Percentiles rank a stretch among this genome's conserved stretches.
These are phyloP conservation scores for Lunasporangiospora selenospora DNA, from an alignment of 192 early-diverging fungal species.

Conservation along the genomic window DNA sequence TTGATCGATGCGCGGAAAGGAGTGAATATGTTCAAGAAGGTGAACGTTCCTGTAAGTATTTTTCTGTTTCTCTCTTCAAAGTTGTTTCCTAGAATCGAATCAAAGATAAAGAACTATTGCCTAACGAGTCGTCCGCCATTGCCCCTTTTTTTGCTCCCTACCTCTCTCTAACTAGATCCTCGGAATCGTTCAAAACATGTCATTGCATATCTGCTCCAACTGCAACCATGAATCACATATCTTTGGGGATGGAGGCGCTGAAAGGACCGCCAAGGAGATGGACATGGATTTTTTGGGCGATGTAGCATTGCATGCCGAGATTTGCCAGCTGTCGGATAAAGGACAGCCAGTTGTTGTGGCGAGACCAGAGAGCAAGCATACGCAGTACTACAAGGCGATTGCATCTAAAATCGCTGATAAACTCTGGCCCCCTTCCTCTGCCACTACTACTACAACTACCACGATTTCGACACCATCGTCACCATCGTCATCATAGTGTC, in stretches of 20 bases:
- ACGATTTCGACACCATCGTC: too few relatives aligned
- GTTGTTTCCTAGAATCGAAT: too few relatives aligned
- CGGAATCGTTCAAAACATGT: constrained; percentile 92
- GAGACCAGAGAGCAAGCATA: constrained; percentile 57
- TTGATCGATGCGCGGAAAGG: constrained; percentile 82
- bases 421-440: too few relatives aligned
- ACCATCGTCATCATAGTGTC: too few relatives aligned
- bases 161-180: constrained; percentile 65
- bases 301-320: constrained; percentile 77
- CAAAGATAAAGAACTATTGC: background rate
- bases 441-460: too few relatives aligned
- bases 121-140: background rate
- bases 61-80: background rate
- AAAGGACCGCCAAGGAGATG: constrained; percentile 66
- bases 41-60: constrained; percentile 75
- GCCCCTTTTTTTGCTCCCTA: background rate
- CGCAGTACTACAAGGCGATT: constrained; percentile 58
- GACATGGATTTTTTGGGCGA: constrained; percentile 74
- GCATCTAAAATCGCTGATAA: constrained; percentile 53
- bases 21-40: constrained; percentile 83
- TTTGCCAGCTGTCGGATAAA: constrained; percentile 73
- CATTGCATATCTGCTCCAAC: constrained; percentile 77
- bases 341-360: constrained; percentile 77
- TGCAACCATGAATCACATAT: constrained; percentile 81
- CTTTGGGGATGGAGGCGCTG: constrained; percentile 74